Percentiles rank a stretch among this genome's conserved stretches.
Evolutionary conservation across 352 stramenopile species (phyloP).

Genomic region (Pythium pyrilobum): DNA sequence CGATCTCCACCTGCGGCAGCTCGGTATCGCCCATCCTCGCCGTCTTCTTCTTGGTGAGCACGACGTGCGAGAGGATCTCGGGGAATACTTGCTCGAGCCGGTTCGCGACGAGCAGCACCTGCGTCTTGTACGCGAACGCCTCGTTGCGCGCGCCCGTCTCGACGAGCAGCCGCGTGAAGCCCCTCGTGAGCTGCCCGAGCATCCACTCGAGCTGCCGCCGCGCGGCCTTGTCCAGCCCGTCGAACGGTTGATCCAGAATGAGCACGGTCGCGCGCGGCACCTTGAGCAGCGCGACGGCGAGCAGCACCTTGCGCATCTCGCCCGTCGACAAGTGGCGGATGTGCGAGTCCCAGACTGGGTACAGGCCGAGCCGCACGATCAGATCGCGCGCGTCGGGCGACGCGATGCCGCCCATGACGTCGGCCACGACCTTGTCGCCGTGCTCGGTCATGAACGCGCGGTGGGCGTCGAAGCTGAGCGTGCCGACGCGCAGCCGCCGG

Average conservation of each 20-base stretch:
- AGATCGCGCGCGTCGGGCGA: conserved; percentile 79
- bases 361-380: conserved; percentile 91
- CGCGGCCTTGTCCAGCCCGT: conserved; percentile 87
- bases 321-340: conserved; percentile 88
- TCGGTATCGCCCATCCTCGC: not conserved
- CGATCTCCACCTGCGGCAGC: conserved; percentile 22
- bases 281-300: conserved; percentile 77
- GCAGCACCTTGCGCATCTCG: conserved; percentile 90
- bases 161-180: conserved; percentile 88
- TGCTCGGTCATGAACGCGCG: conserved; percentile 62
- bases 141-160: conserved; percentile 80
- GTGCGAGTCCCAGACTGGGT: conserved; percentile 74
- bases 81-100: conserved; percentile 85
- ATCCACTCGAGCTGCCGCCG: conserved; percentile 78
- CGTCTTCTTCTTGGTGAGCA: conserved; percentile 33
- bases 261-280: conserved; percentile 71
- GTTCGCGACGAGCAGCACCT: conserved; percentile 87
- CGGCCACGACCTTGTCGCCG: conserved; percentile 44
- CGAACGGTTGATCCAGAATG: conserved; percentile 91
- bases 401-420: conserved; percentile 67
- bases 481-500: conserved; percentile 32
- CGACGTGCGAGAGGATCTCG: conserved; percentile 66
- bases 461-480: conserved; percentile 85
- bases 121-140: conserved; percentile 79
- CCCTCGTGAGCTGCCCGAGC: conserved; percentile 74